phyloP scores from a whole-genome alignment of 2,329 filamentous ascomycete species.

The Aspergillus sp. region DNA sequence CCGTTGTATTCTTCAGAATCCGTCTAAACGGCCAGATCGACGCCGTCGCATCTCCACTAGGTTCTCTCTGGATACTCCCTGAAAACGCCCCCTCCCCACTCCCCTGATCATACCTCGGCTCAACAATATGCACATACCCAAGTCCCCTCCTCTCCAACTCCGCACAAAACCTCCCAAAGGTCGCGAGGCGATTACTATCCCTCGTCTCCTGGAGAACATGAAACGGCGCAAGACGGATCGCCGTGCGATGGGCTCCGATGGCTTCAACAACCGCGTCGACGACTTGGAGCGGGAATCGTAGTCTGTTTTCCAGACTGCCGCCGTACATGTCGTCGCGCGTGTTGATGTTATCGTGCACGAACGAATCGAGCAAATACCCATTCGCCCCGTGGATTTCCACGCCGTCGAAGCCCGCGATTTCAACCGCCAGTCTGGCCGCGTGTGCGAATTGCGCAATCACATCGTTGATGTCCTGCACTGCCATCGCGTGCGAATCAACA shows the following conservation, averaged over 20 bases:
- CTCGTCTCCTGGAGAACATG: conserved; percentile 2
- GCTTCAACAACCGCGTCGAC: background rate
- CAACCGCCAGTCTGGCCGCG: background rate
- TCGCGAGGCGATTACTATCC: background rate
- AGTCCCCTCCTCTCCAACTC: background rate
- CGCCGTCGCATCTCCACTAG: background rate
- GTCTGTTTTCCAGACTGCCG: background rate
- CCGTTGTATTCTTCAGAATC: background rate
- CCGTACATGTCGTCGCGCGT: background rate
- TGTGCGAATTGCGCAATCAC: background rate
- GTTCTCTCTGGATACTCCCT: too few relatives aligned
- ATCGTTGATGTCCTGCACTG: background rate
- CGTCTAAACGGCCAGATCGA: background rate
- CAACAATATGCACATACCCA: background rate
- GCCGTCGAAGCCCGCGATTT: conserved; percentile 1
- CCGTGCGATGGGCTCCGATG: background rate
- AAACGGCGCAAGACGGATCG: conserved; percentile 4
- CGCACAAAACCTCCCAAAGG: background rate
- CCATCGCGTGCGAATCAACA: background rate
- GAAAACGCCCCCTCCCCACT: conserved; percentile 4
- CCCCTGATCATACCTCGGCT: conserved; percentile 1
- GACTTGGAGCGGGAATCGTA: background rate
- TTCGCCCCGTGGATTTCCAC: conserved; percentile 8
- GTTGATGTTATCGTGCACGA: conserved; percentile 8
- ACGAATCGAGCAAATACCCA: conserved; percentile 3